Evolutionary conservation across 768 basidiomycete genomes (phyloP).

Genomic region (Zangia roseola): DNA sequence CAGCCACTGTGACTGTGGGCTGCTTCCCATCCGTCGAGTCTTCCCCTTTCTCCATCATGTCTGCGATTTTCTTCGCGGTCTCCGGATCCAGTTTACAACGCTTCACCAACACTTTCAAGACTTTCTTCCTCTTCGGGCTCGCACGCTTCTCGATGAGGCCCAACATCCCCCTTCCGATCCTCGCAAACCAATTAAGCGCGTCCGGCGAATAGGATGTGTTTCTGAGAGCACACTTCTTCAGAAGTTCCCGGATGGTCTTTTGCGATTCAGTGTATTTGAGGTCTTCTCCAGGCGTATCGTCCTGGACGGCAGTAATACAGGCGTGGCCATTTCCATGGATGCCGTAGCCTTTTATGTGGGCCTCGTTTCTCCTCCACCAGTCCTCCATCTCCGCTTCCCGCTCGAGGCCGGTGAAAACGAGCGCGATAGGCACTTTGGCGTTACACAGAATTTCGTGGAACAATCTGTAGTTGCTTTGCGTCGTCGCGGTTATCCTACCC

Average conservation of each 20-base stretch:
- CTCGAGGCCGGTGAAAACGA: constrained; percentile 45
- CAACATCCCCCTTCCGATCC: constrained; percentile 9
- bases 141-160: constrained; percentile 14
- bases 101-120: constrained; percentile 16
- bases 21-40: background rate
- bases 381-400: constrained; percentile 30
- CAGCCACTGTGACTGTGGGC: background rate
- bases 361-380: constrained; percentile 35
- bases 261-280: constrained; percentile 25
- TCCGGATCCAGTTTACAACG: constrained; percentile 29
- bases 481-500: constrained; percentile 35
- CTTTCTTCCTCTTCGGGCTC: constrained; percentile 17
- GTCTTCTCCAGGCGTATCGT: constrained; percentile 18
- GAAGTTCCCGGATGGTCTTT: constrained; percentile 16
- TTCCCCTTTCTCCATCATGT: constrained; percentile 21
- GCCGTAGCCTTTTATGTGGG: constrained; percentile 18
- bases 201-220: constrained; percentile 15
- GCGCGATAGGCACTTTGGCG: constrained; percentile 35
- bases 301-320: constrained; percentile 29
- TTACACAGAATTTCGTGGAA: constrained; percentile 41
- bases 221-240: constrained; percentile 16
- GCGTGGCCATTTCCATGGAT: constrained; percentile 32
- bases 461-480: constrained; percentile 39
- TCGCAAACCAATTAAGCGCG: constrained; percentile 17
- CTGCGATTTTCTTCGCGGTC: constrained; percentile 22